phyloP scores from a whole-genome alignment of 2,329 filamentous ascomycete genomes.

The Fusarium oxysporum region DNA sequence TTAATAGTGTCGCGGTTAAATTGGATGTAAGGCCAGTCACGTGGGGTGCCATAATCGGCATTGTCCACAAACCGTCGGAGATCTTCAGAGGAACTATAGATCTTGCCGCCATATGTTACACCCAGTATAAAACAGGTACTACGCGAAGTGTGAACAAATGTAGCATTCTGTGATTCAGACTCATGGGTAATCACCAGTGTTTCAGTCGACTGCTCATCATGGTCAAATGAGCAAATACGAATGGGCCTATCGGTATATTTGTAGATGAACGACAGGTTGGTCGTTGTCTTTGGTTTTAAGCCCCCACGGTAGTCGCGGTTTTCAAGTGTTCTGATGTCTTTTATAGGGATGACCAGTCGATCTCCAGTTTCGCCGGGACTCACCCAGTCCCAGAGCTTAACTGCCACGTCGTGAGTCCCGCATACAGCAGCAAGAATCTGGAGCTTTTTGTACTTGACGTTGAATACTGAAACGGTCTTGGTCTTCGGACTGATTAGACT shows the following conservation, averaged over 20 bases:
- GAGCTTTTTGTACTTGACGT: rapidly evolving
- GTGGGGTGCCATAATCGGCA: no score
- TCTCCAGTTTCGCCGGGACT: background rate
- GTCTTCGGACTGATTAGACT: background rate
- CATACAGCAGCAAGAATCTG: background rate
- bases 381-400: background rate
- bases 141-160: no score
- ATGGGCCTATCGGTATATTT: background rate
- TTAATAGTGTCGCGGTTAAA: no score
- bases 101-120: no score
- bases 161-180: background rate
- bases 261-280: background rate
- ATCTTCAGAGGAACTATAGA: no score
- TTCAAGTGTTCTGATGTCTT: background rate
- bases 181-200: background rate
- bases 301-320: no score
- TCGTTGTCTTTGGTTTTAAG: rapidly evolving
- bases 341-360: background rate
- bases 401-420: background rate
- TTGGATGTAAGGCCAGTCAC: no score
- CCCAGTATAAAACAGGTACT: no score
- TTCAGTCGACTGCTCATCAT: background rate
- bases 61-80: no score
- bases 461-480: rapidly evolving
- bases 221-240: background rate